Base-by-base conservation (phyloP, 2,329 filamentous ascomycete species). In the Helotiales sp. region DNA sequence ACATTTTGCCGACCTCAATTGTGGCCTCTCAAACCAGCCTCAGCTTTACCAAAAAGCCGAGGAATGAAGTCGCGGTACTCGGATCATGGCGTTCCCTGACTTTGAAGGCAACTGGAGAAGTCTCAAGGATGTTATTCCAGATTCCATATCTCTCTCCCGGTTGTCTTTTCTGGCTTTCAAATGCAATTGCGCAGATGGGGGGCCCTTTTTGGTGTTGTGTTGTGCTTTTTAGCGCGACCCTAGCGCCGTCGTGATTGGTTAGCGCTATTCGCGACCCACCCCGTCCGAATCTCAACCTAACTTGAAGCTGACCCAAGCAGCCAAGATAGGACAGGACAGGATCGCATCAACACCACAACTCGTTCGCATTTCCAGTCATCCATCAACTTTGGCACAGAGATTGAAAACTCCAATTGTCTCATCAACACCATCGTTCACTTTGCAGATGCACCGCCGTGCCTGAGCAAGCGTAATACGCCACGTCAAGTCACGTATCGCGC, bases 381-480 rank as follows among this genome's bases (percentile, higher is more conserved):
- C 61, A 55, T 55, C 61, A 13, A 43, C 34, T 55, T 55, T 30
- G 15, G 10, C 61, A 28, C 30, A 24, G 8, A 34, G 47, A 45
- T 15, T 45, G 24, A 34, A 40, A 5, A 10, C 11, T 55, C n/a
- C 49, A n/a, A 30, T 26, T 55, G 10, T 30, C 24, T 4, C 22
- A 52, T 26, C 15, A 24, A 3, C 49, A 22, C 32, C 24, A 17
- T 20, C 28, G 24, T 34, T 2, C 5, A 6, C 10, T 54, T 17
- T 37, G 61, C 61, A 43, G 61, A 63, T 63, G 49, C 49, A 28
- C 7, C 32, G 4, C 30, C 20, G 17, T 10, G 22, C 30, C 45
- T 32, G 34, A 61, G 43, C 59, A 61, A 49, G 45, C 59, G 43
- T 13, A 13, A 13, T 50, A n/a, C 45, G 40, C 28, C 43, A n/a